phyloP scores from a whole-genome alignment of 225 moss, liverwort and hornwort species.

The Rhytidiadelphus loreus region DNA sequence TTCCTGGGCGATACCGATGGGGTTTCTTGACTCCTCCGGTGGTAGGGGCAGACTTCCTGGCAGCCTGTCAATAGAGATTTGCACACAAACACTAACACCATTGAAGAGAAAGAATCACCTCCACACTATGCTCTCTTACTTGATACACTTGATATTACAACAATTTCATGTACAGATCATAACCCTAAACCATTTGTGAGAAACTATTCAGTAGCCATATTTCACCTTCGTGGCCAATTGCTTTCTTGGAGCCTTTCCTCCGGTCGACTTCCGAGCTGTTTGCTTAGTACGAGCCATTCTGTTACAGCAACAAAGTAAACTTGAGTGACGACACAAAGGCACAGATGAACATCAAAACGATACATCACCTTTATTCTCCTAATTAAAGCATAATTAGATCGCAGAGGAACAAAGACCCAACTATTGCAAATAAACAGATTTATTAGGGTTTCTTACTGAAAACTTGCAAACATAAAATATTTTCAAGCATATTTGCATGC shows the following conservation, averaged over 20 bases:
- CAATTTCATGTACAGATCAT: too few species aligned
- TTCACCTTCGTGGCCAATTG: conserved; percentile 54
- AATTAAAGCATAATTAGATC: not conserved
- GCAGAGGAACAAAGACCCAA: not conserved
- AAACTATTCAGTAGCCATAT: not conserved
- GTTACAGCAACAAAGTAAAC: not conserved
- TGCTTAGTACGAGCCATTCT: conserved; percentile 1
- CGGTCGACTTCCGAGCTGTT: not conserved
- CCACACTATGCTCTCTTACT: not conserved
- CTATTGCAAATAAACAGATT: not conserved
- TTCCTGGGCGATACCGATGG: conserved; percentile 7
- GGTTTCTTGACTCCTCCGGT: conserved; percentile 48
- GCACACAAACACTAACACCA: not conserved
- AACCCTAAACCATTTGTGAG: not conserved
- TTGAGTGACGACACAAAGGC: not conserved
- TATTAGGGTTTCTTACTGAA: not conserved
- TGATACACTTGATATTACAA: not conserved
- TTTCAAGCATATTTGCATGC: not conserved
- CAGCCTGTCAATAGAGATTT: not conserved
- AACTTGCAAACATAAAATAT: not conserved
- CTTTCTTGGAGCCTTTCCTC: conserved; percentile 31
- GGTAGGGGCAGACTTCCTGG: conserved; percentile 39
- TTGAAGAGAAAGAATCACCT: not conserved
- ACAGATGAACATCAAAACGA: not conserved
- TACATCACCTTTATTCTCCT: not conserved